phyloP scores from a whole-genome alignment of 208 protist genomes.

The Acanthamoeba royreba region DNA sequence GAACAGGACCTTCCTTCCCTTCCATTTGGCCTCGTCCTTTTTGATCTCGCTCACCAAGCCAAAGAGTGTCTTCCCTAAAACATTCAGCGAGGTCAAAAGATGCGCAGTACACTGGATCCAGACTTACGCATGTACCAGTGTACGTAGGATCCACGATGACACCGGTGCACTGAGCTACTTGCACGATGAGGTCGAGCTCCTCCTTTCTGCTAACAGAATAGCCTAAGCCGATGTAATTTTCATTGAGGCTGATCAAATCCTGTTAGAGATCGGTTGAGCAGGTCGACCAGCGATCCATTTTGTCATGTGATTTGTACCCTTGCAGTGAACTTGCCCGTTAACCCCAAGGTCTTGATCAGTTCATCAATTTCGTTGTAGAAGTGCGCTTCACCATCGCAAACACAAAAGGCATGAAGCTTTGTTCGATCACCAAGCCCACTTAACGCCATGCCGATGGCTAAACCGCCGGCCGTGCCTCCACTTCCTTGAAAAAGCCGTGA shows the following conservation, averaged over 20 bases:
- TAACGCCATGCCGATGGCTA: conserved; percentile 55
- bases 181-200: conserved; percentile 41
- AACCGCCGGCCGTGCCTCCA: conserved; percentile 51
- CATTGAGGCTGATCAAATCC: not conserved
- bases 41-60: not conserved
- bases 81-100: not conserved
- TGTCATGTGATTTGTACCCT: too few species aligned
- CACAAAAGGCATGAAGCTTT: conserved; percentile 2
- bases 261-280: too few species aligned
- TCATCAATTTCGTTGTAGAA: conserved; percentile 49
- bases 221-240: conserved; percentile 40
- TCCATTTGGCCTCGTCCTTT: not conserved
- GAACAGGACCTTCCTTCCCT: not conserved
- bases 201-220: conserved; percentile 20
- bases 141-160: conserved; percentile 62
- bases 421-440: not conserved
- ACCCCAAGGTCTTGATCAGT: not conserved
- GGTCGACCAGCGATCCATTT: too few species aligned
- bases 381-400: not conserved
- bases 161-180: not conserved
- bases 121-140: conserved; percentile 23
- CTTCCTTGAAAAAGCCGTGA: too few species aligned
- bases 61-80: not conserved
- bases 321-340: not conserved
- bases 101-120: too few species aligned